Evolutionary conservation across 2,329 filamentous ascomycete genomes (phyloP).

Genomic region (Chrysoporthe deuterocubensis): DNA sequence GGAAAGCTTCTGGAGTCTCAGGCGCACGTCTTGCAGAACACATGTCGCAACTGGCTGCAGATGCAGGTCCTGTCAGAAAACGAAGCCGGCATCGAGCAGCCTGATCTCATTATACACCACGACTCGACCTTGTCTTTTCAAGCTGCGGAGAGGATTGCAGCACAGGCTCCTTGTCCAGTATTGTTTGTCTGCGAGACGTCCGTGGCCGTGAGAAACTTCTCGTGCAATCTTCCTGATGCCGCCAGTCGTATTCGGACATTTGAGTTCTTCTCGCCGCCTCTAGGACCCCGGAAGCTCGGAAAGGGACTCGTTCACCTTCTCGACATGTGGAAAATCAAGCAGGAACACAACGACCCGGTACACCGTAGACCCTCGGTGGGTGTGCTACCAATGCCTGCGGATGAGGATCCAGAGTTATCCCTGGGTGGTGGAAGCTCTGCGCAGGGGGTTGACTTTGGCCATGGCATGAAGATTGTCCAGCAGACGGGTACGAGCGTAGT

Average conservation of each 20-base stretch:
- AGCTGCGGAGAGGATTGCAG: conserved; percentile 21
- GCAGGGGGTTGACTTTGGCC: not conserved
- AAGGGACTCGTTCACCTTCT: conserved; percentile 36
- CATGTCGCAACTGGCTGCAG: conserved; percentile 41
- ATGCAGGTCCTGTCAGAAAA: conserved; percentile 34
- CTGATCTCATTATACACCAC: conserved; percentile 35
- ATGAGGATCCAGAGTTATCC: no score
- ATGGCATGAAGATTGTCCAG: conserved; percentile 6
- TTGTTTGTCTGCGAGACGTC: conserved; percentile 42
- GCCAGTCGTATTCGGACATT: conserved; percentile 34
- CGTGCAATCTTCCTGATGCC: conserved; percentile 28
- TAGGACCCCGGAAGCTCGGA: conserved; percentile 44
- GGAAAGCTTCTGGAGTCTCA: conserved; percentile 27
- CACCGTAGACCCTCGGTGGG: not conserved
- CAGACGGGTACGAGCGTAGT: conserved; percentile 4
- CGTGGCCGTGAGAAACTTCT: conserved; percentile 35
- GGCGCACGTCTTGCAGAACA: conserved; percentile 30
- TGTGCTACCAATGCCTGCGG: not conserved
- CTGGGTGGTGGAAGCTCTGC: not conserved
- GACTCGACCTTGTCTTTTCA: conserved; percentile 26
- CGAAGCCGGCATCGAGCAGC: conserved; percentile 16
- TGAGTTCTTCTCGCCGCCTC: conserved; percentile 46
- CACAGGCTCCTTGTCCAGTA: conserved; percentile 22
- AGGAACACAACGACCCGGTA: conserved; percentile 10
- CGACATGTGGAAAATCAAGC: conserved; percentile 25